Percentiles rank a stretch among this genome's conserved stretches.
These are phyloP conservation scores for Gremmenia infestans DNA, from an alignment of 2,329 filamentous ascomycete genomes.

Conservation along the genomic window DNA sequence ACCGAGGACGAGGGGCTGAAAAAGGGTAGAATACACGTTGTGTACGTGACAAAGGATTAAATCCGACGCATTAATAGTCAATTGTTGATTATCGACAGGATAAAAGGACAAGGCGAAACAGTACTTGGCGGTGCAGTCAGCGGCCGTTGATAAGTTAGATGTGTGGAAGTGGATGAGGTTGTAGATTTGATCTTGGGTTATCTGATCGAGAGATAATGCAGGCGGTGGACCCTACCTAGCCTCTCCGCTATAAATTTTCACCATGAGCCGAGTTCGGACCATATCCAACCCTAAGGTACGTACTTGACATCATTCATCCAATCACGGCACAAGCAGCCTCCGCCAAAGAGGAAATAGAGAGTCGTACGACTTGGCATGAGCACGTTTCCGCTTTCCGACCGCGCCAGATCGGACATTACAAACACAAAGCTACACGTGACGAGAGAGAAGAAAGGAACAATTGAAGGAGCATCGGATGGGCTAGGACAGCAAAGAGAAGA, in stretches of 20 bases:
- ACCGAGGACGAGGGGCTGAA: neutral
- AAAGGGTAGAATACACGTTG: neutral
- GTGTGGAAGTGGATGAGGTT: neutral
- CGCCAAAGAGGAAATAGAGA: constrained; percentile 3
- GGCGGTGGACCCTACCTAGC: neutral
- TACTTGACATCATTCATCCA: constrained; percentile 1
- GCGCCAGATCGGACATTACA: neutral
- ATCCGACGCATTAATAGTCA: neutral
- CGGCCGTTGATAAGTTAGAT: neutral
- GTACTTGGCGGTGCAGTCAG: neutral
- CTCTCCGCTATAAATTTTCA: neutral
- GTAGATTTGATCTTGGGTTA: constrained; percentile 6
- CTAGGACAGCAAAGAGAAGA: neutral
- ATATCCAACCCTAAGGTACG: too few relatives aligned
- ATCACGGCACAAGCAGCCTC: constrained; percentile 6
- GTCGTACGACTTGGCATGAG: constrained; percentile 7
- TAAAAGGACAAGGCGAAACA: neutral
- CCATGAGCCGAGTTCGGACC: constrained; percentile 4
- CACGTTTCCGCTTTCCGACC: constrained; percentile 1
- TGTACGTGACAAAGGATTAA: neutral
- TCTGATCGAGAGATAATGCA: constrained; percentile 7
- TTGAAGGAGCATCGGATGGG: neutral
- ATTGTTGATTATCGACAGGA: neutral
- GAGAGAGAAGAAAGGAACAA: neutral
- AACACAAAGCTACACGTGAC: constrained; percentile 6